Percentiles rank a stretch among this genome's conserved stretches.
Conservation (phyloP, 2,329 filamentous ascomycete species). For the Mycosphaerella arachidis region DNA sequence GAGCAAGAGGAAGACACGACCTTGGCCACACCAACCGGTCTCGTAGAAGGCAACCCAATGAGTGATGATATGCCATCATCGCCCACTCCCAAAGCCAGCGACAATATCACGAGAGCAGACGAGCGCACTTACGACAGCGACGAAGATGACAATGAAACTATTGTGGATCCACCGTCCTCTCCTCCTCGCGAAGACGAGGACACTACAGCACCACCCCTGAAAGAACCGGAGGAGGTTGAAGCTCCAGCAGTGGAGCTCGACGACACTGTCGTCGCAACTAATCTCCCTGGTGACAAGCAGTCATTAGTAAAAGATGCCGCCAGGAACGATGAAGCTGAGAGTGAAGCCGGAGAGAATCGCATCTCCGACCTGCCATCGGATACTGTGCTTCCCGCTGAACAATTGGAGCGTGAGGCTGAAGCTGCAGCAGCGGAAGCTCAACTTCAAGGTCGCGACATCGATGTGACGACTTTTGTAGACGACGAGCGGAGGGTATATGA, state of each 20-base stretch:
- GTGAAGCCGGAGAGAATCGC: background rate
- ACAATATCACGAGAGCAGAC: background rate
- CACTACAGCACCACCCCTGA: background rate
- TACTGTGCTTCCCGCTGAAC: constrained; percentile 21
- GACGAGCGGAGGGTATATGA: constrained; percentile 4
- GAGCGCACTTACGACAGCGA: constrained; percentile 3
- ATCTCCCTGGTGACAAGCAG: background rate
- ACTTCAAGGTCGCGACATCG: background rate
- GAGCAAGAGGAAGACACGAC: constrained; percentile 5
- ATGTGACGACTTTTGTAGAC: background rate
- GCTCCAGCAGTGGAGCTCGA: background rate
- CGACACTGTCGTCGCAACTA: background rate
- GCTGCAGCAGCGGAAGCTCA: constrained; percentile 10
- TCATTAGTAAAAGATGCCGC: background rate
- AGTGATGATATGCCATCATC: constrained; percentile 49
- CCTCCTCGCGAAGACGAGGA: constrained; percentile 19
- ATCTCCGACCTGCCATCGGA: constrained; percentile 26
- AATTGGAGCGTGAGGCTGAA: constrained; percentile 26
- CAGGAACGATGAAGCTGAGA: background rate
- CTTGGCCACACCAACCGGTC: constrained; percentile 41
- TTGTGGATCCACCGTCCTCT: constrained; percentile 27
- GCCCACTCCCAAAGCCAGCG: constrained; percentile 45
- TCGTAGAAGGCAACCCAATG: constrained; percentile 34
- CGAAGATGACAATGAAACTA: constrained; percentile 15
- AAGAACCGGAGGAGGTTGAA: background rate